Percentiles rank a stretch among this genome's conserved stretches.
Evolutionary conservation across 2,329 filamentous ascomycete genomes (phyloP).

Genomic region (Stagonosporopsis cucurbitacearum): DNA sequence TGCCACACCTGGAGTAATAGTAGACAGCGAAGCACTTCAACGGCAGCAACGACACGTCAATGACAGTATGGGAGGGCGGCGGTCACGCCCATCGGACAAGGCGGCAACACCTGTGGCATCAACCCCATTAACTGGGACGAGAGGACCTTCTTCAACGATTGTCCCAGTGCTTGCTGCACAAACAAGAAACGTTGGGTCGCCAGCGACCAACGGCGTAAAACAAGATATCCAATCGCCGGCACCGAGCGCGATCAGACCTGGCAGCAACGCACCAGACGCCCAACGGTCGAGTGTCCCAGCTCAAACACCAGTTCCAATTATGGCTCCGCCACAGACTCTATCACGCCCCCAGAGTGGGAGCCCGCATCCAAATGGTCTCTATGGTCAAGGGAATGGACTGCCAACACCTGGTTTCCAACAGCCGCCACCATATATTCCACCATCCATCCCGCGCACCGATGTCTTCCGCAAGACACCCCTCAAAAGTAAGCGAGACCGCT

Average conservation of each 20-base stretch:
- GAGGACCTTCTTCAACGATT: slow-evolving; percentile 30
- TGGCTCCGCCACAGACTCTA: slow-evolving; percentile 49
- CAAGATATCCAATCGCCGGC: slow-evolving; percentile 55
- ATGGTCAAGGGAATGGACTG: slow-evolving; percentile 32
- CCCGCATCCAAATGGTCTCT: slow-evolving; percentile 49
- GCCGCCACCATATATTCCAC: slow-evolving; percentile 39
- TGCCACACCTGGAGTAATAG: slow-evolving; percentile 57
- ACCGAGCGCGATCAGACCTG: slow-evolving; percentile 47
- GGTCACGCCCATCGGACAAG: slow-evolving; percentile 36
- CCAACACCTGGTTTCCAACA: slow-evolving; percentile 42
- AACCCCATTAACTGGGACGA: slow-evolving; percentile 40
- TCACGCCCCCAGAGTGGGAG: slow-evolving; percentile 50
- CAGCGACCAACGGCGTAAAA: slow-evolving; percentile 45
- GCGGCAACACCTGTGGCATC: slow-evolving; percentile 31
- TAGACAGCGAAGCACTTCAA: slow-evolving; percentile 62
- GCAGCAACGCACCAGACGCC: slow-evolving; percentile 45
- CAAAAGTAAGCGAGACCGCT: slow-evolving; percentile 54
- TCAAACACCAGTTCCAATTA: slow-evolving; percentile 43
- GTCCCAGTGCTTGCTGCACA: slow-evolving; percentile 29
- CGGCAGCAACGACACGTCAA: slow-evolving; percentile 60
- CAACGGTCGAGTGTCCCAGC: slow-evolving; percentile 38
- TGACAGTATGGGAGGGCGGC: slow-evolving; percentile 55
- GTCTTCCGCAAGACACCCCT: slow-evolving; percentile 42
- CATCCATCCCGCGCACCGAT: slow-evolving; percentile 39
- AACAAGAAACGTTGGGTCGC: slow-evolving; percentile 44